phyloP scores from a whole-genome alignment of 2,329 filamentous ascomycete genomes.

The Colletotrichum sp. region DNA sequence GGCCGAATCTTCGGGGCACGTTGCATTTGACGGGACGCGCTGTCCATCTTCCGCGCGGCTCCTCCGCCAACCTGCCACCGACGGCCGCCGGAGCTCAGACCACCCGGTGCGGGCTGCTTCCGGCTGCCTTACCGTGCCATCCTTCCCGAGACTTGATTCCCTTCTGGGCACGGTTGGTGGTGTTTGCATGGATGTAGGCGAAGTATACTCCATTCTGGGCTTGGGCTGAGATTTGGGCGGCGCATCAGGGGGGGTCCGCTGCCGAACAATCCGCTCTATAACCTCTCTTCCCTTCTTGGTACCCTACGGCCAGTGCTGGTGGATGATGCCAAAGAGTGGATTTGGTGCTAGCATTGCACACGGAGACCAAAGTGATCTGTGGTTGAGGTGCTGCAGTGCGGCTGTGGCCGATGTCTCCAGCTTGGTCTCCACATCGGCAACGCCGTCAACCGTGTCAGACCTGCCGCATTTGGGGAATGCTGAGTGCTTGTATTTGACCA shows the following conservation, averaged over 20 bases:
- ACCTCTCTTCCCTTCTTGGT: constrained; percentile 45
- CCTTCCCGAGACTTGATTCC: constrained; percentile 12
- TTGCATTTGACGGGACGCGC: constrained; percentile 10
- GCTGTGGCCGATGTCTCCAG: constrained; percentile 60
- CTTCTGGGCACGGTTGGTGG: constrained; percentile 7
- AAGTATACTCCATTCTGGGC: background rate
- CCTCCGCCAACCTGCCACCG: background rate
- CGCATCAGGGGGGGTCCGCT: background rate
- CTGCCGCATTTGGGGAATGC: constrained; percentile 49
- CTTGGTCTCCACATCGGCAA: constrained; percentile 48
- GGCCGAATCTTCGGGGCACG: constrained; percentile 1
- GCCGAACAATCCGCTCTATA: constrained; percentile 37
- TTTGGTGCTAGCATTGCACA: constrained; percentile 38
- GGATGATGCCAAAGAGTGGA: constrained; percentile 49
- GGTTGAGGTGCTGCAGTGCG: constrained; percentile 52
- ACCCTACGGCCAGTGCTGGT: constrained; percentile 58
- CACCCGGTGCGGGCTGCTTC: background rate
- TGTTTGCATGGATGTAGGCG: background rate
- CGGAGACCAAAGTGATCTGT: constrained; percentile 57
- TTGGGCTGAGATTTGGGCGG: background rate
- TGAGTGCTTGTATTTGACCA: constrained; percentile 61
- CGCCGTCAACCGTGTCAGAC: constrained; percentile 30
- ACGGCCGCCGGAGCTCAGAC: background rate
- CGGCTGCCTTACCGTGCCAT: background rate
- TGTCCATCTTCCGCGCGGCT: background rate